Base-by-base conservation (phyloP, 1,139 yeast genomes). In the Schizosaccharomyces versatilis region DNA sequence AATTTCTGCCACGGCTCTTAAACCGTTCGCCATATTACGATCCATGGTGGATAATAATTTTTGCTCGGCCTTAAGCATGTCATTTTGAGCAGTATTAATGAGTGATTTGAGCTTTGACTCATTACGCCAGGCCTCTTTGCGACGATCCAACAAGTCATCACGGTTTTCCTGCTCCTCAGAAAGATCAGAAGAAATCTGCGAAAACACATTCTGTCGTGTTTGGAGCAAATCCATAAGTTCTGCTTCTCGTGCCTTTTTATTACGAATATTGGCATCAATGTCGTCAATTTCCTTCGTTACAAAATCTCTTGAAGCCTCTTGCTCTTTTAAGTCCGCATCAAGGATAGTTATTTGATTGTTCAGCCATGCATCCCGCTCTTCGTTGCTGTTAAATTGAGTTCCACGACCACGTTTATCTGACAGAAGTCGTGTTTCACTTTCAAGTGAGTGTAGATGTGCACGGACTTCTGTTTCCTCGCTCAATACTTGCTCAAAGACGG, bases 391-490 rank as follows among this genome's bases (percentile, higher is more conserved):
- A 61, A 84, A 86, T 60, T 77, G 75, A 48, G 79, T 74, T 60
- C 77, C 77, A 56, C 90, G 75, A 51, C 82, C 85, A 61, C 81
- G 84, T 63, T 86, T 88, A 10, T 85, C 72, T 56, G 82, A 76
- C 8, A 88, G 67, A 7, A 79, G 73, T 60, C 84, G 72, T 65
- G 82, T 86, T 41, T 70, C 72, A 1, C 78, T 71, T 54, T 73
- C 73, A 48, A 78, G 64, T 14, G 71, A 70, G 2, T 69, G 63
- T 41, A 61, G 59, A 52, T 70, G 64, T 1, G 65, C 60, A 58
- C 75, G 75, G 12, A 73, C 59, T 0, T 61, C 61, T 0, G 62
- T 54, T 63, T 82, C 85, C 54, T 69, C 64, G 0, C 62, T 59
- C 52, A 68, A 71, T 24, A 78, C 65, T 7, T 65, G 59, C 2